phyloP scores from a whole-genome alignment of 768 basidiomycete genomes.

The Peribolospora kevripleyi region DNA sequence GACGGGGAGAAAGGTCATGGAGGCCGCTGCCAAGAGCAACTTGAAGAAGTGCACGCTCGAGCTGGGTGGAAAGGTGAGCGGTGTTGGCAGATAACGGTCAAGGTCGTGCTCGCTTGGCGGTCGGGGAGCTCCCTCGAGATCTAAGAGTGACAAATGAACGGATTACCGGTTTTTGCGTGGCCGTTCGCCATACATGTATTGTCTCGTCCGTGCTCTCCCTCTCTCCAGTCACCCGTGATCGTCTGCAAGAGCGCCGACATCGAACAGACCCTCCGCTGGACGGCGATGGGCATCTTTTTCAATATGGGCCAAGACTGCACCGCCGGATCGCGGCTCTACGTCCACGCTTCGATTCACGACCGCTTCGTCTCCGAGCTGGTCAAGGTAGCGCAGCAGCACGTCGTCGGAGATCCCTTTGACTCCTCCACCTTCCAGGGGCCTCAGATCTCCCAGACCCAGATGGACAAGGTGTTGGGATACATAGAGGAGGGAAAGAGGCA shows the following conservation, averaged over 20 bases:
- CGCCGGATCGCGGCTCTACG: constrained; percentile 70
- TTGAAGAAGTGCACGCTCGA: constrained; percentile 91
- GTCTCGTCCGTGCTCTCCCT: no score
- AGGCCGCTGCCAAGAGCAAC: constrained; percentile 77
- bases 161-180: no score
- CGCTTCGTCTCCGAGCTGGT: constrained; percentile 47
- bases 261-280: constrained; percentile 36
- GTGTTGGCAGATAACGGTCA: no score
- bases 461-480: constrained; percentile 64
- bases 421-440: constrained; percentile 54
- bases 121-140: no score
- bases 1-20: constrained; percentile 73
- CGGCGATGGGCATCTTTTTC: constrained; percentile 20
- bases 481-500: constrained; percentile 63
- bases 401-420: constrained; percentile 61
- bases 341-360: constrained; percentile 68
- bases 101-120: no score
- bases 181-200: no score
- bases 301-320: constrained; percentile 48
- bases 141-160: no score
- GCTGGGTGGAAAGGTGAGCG: constrained; percentile 49
- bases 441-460: constrained; percentile 43
- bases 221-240: constrained; percentile 20
- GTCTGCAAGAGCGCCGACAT: constrained; percentile 78
- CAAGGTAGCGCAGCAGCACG: constrained; percentile 38